These are phyloP conservation scores for Phaeosphaeriaceae sp. DNA, from an alignment of 2,329 filamentous ascomycete genomes.

Conservation along the genomic window DNA sequence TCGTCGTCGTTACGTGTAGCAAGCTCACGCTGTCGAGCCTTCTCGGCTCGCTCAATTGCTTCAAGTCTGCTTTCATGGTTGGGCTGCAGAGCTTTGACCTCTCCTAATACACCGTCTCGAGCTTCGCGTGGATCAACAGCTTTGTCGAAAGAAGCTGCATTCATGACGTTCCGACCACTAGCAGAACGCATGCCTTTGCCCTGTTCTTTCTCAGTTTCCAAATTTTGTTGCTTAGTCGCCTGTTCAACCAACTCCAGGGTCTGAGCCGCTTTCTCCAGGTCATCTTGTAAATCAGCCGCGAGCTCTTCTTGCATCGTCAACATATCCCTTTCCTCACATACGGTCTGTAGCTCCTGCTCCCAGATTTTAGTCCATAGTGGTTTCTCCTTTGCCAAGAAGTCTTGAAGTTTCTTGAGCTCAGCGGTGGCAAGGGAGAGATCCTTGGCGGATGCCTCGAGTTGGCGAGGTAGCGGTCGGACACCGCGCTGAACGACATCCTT, in stretches of 20 bases:
- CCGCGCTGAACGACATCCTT: slow-evolving; percentile 96
- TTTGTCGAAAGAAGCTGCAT: slow-evolving; percentile 51
- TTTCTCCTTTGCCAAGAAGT: slow-evolving; percentile 89
- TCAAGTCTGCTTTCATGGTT: slow-evolving; percentile 94
- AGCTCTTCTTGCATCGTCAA: slow-evolving; percentile 96
- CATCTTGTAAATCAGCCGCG: slow-evolving; percentile 87
- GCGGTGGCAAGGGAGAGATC: slow-evolving; percentile 82
- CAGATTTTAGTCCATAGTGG: slow-evolving; percentile 99
- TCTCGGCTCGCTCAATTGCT: slow-evolving; percentile 96
- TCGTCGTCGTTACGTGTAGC: slow-evolving; percentile 75
- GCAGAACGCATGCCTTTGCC: slow-evolving; percentile 57
- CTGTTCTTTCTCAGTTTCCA: slow-evolving; percentile 71
- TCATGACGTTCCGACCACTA: slow-evolving; percentile 48
- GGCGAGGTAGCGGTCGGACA: slow-evolving; percentile 86
- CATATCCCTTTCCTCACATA: slow-evolving; percentile 94
- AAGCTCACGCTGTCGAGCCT: slow-evolving; percentile 85
- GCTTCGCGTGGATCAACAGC: slow-evolving; percentile 76
- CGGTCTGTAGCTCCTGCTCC: slow-evolving; percentile 95
- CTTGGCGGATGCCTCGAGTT: slow-evolving; percentile 87
- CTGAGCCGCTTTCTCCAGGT: slow-evolving; percentile 90
- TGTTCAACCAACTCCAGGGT: slow-evolving; percentile 96
- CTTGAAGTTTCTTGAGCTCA: slow-evolving; percentile 92
- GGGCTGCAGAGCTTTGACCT: slow-evolving; percentile 89
- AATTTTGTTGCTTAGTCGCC: slow-evolving; percentile 92
- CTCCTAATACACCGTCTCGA: slow-evolving; percentile 89